Conservation (phyloP, 305 asterid genomes). For the Fraxinus ornus region DNA sequence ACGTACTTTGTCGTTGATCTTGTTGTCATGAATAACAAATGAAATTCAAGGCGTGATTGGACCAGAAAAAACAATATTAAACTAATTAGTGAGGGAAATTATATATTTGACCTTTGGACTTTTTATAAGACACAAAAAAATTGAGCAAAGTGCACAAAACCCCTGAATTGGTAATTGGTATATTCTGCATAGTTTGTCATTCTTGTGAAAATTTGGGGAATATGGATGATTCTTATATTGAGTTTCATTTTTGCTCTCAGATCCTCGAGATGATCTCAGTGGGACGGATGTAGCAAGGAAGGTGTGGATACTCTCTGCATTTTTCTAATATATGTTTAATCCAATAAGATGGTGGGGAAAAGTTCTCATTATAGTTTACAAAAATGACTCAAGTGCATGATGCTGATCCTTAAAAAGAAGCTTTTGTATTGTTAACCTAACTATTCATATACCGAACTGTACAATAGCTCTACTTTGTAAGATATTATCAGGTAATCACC, state of each 20-base stretch:
- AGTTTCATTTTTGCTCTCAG: constrained; percentile 42
- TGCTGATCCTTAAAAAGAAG: constrained; percentile 14
- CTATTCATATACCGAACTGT: neutral
- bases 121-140: neutral
- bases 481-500: constrained; percentile 5
- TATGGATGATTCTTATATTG: constrained; percentile 24
- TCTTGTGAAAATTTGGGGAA: neutral
- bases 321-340: constrained; percentile 15
- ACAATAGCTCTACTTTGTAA: neutral
- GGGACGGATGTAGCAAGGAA: constrained; percentile 98
- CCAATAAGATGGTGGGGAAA: neutral
- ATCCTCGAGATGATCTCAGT: constrained; percentile 95
- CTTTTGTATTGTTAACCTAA: neutral
- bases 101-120: neutral
- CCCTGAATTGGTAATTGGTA: constrained; percentile 4
- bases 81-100: neutral
- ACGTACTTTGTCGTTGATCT: neutral
- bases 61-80: neutral
- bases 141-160: constrained; percentile 1
- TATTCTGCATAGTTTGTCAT: neutral
- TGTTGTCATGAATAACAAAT: neutral
- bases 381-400: neutral
- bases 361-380: constrained; percentile 3
- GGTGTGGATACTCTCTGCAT: constrained; percentile 43
- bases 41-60: neutral